Conservation (phyloP, 202 grass and related monocot species). For the Panicum hallii region DNA sequence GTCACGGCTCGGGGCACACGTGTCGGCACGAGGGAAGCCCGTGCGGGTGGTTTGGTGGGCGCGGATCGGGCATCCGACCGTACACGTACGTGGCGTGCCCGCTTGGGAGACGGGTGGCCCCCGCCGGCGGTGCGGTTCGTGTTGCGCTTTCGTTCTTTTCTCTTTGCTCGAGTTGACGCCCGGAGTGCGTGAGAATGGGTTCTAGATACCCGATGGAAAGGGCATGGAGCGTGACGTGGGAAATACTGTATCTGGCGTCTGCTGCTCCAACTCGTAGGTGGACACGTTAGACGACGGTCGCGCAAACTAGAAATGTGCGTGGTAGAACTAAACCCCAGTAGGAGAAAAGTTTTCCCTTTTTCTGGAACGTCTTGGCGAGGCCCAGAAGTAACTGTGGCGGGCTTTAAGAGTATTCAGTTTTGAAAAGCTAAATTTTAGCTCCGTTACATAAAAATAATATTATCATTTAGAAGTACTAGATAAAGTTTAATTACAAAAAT, state of each 20-base stretch:
- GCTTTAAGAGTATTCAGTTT: too few relatives aligned
- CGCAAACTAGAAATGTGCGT: neutral
- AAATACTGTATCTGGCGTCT: neutral
- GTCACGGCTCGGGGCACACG: neutral
- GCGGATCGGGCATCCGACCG: neutral
- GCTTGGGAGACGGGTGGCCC: neutral
- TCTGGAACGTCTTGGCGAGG: neutral
- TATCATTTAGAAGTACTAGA: too few relatives aligned
- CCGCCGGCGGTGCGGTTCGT: neutral
- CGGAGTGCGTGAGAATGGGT: neutral
- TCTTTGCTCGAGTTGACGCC: neutral
- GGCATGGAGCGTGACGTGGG: neutral
- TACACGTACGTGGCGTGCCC: slow-evolving; percentile 1
- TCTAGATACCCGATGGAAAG: neutral
- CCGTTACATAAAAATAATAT: too few relatives aligned
- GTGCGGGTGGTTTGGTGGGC: neutral
- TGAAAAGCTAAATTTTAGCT: too few relatives aligned
- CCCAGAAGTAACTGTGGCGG: neutral
- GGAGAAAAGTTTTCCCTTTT: neutral
- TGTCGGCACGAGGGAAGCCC: neutral
- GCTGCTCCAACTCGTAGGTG: neutral
- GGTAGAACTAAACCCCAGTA: neutral
- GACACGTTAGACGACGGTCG: neutral
- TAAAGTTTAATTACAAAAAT: too few relatives aligned
- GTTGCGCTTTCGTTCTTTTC: neutral